These are phyloP conservation scores for Podila clonocystis DNA, from an alignment of 192 early-diverging fungal species.

Conservation along the genomic window DNA sequence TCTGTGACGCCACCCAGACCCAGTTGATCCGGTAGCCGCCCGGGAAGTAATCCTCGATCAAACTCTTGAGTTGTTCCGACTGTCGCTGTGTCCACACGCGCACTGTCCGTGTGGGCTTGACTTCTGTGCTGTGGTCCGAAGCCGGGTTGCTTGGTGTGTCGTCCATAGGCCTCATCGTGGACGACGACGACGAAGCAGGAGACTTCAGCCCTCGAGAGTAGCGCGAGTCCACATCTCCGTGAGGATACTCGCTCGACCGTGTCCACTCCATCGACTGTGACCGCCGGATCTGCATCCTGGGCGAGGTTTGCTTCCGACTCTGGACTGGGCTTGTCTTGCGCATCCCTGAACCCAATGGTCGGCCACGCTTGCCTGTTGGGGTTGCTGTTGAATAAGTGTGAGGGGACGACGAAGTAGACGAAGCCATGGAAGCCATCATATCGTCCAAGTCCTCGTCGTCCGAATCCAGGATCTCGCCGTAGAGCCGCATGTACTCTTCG, in stretches of 20 bases:
- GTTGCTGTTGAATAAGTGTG: background rate
- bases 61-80: conserved; percentile 44
- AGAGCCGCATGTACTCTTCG: conserved; percentile 43
- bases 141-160: background rate
- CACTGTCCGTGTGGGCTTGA: conserved; percentile 40
- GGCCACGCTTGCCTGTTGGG: background rate
- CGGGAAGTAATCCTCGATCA: conserved; percentile 50
- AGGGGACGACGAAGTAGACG: background rate
- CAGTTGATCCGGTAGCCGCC: conserved; percentile 50
- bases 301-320: background rate
- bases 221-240: background rate
- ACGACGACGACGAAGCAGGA: background rate
- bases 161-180: background rate
- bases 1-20: conserved; percentile 51
- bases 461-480: conserved; percentile 33
- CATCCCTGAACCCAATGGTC: background rate
- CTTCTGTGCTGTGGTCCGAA: conserved; percentile 3
- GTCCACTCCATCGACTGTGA: conserved; percentile 4
- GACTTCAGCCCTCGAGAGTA: background rate
- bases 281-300: background rate
- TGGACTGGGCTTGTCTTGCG: background rate
- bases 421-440: background rate
- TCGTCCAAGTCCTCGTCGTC: conserved; percentile 16
- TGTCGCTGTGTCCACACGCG: conserved; percentile 43
- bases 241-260: background rate